These are phyloP conservation scores for Fusarium nelsonii DNA, from an alignment of 2,329 filamentous ascomycete species.

Conservation along the genomic window DNA sequence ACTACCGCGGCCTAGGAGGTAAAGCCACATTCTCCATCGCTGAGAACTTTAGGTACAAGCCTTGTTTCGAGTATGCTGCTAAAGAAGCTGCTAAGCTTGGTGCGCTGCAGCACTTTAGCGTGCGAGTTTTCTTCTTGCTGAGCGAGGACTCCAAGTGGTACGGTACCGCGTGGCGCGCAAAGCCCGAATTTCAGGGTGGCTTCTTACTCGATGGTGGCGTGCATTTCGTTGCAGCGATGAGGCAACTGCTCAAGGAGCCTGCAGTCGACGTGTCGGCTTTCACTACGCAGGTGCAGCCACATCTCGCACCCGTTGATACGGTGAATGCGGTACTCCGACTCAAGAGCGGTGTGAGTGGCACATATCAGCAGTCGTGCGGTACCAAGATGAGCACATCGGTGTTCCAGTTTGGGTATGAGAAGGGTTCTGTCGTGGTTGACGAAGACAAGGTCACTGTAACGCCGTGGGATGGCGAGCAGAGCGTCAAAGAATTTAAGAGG, in stretches of 20 bases:
- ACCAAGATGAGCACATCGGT: constrained; percentile 66
- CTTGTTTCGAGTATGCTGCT: constrained; percentile 67
- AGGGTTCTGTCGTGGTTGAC: constrained; percentile 64
- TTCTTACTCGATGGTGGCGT: constrained; percentile 83
- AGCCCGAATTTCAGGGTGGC: constrained; percentile 78
- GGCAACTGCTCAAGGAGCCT: constrained; percentile 66
- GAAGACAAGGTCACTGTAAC: constrained; percentile 60
- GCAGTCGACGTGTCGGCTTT: constrained; percentile 65
- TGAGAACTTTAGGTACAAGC: constrained; percentile 78
- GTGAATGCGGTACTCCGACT: constrained; percentile 70
- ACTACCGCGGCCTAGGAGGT: constrained; percentile 47
- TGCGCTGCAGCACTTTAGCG: constrained; percentile 61
- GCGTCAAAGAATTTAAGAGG: constrained; percentile 60
- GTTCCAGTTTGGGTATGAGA: constrained; percentile 69
- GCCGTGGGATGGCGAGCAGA: constrained; percentile 51
- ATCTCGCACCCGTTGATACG: constrained; percentile 75
- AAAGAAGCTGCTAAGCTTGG: constrained; percentile 57
- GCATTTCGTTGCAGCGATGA: constrained; percentile 74
- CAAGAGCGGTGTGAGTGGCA: constrained; percentile 66
- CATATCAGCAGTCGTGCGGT: constrained; percentile 69
- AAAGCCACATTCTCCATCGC: constrained; percentile 69
- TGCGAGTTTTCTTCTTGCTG: constrained; percentile 55
- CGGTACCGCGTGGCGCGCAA: constrained; percentile 73
- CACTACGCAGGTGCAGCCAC: constrained; percentile 64
- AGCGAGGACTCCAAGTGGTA: constrained; percentile 59